Evolutionary conservation across 1,139 yeast species (phyloP), one percentile per base, ranked within the genome.

Genomic region (Casaregolazyma suthepensis): DNA sequence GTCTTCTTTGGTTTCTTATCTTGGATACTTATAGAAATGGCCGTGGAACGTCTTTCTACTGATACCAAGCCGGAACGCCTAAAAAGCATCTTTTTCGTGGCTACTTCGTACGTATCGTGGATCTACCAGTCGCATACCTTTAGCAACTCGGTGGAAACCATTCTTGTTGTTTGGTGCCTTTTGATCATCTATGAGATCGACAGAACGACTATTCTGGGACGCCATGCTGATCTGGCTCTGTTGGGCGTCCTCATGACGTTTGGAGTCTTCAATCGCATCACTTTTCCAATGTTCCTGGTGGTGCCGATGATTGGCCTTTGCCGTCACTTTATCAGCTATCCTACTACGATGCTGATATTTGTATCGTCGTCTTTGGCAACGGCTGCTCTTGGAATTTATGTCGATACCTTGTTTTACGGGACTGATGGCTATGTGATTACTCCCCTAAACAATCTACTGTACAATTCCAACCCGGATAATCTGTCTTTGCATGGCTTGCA

Each of bases 121-220:
- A 81, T 85, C 0, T 85, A 83, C 63, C 98, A 93, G 66, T 76
- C 88, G 0, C 98, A 91, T 66, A 83, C 95, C 1, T 88, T 94
- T 64, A 87, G 96, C 38, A 94, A 94, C 66, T 81, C 91, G 29
- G 67, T 88, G 3, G 99, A 94, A 63, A 88, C 98, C 0, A 72
- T 82, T 19, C 58, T 90, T 37, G 71, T 93, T 19, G 64, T 90
- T 43, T 61, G 81, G 56, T 74, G 80, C 9, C 68, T 90, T 10
- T 78, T 78, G 15, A 67, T 72, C 45, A 66, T 73, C 46, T 66
- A 66, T 51, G 75, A 71, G 52, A 62, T 71, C 15, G 60, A 60
- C 12, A 60, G 59, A 23, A 57, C 61, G 29, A 59, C 63, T 43
- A 52, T 58, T 3, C 52, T 66, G 13, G 61, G 67, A 44, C 58